phyloP scores from a whole-genome alignment of 306 rosid species.

The Albizia julibrissin region DNA sequence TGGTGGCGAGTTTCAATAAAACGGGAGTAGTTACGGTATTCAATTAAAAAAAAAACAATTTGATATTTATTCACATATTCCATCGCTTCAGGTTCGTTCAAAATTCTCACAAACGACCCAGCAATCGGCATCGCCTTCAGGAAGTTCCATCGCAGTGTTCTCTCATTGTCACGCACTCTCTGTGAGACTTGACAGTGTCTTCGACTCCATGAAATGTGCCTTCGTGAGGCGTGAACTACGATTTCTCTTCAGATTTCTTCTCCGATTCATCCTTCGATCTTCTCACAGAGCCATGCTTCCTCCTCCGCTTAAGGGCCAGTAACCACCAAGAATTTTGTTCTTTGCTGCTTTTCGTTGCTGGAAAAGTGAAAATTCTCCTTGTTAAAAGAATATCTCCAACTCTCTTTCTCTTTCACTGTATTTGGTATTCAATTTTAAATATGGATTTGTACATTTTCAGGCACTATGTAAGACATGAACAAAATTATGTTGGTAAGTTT shows the following conservation, averaged over 20 bases:
- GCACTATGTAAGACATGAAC: neutral
- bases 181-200: neutral
- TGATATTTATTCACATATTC: neutral
- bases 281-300: constrained; percentile 66
- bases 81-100: neutral
- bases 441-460: neutral
- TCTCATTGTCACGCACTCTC: neutral
- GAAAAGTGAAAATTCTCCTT: neutral
- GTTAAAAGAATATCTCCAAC: too few species aligned
- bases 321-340: neutral
- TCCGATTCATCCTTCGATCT: constrained; percentile 59
- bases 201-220: constrained; percentile 47
- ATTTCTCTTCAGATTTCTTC: constrained; percentile 26
- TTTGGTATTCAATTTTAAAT: neutral
- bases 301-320: constrained; percentile 65
- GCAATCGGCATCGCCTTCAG: neutral
- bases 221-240: constrained; percentile 36
- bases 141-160: neutral
- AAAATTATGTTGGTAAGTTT: neutral
- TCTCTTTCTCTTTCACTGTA: neutral
- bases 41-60: too few species aligned
- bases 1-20: too few species aligned
- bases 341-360: neutral
- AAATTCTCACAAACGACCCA: neutral
- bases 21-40: too few species aligned